These are phyloP conservation scores for Murraya koenigii DNA, from an alignment of 345 rosid genomes.

Conservation along the genomic window DNA sequence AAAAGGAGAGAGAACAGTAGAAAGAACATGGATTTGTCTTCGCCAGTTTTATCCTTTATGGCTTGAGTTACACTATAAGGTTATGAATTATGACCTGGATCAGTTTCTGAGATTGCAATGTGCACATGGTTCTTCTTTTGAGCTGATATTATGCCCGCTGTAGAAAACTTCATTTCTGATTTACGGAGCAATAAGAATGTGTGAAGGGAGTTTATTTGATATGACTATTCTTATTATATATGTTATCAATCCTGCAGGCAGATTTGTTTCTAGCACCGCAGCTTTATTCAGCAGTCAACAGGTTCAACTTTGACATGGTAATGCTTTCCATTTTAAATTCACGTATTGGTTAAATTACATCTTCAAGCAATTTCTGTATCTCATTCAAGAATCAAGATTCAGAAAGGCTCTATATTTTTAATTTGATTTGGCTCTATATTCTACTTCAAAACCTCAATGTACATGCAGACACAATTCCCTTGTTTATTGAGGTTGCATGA, in stretches of 20 bases:
- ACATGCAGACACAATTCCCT: no score
- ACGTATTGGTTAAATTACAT: background rate
- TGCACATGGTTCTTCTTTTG: background rate
- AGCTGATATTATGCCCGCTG: background rate
- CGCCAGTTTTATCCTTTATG: background rate
- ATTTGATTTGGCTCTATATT: background rate
- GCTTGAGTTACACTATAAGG: background rate
- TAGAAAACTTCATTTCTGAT: background rate
- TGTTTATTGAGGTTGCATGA: no score
- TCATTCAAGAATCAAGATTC: background rate
- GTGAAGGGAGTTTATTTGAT: background rate
- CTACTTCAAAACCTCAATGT: no score
- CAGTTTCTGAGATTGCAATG: background rate
- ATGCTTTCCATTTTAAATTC: background rate
- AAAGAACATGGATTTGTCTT: background rate
- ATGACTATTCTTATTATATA: background rate
- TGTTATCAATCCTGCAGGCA: conserved; percentile 50
- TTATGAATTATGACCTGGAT: background rate
- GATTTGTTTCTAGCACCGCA: conserved; percentile 83
- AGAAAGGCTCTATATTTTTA: background rate
- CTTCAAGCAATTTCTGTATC: background rate
- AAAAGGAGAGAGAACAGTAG: background rate
- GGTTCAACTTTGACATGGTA: conserved; percentile 80
- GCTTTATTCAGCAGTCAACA: conserved; percentile 41
- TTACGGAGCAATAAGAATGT: background rate